phyloP scores from a whole-genome alignment of 345 rosid genomes.

The Clarkia xantiana region DNA sequence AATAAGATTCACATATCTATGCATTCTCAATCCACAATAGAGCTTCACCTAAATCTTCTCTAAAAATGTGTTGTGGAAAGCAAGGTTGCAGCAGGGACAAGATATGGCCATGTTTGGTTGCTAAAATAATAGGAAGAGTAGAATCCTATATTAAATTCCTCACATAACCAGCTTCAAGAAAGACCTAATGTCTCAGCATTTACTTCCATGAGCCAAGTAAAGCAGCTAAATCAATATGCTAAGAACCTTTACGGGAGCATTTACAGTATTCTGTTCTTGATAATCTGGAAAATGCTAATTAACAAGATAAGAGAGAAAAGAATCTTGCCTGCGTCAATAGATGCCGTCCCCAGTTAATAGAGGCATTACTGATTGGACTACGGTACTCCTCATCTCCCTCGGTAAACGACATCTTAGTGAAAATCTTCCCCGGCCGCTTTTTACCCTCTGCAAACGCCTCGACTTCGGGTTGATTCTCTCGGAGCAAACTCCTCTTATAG shows the following conservation, averaged over 20 bases:
- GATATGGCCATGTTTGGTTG: too few relatives aligned
- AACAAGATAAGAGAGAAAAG: not conserved
- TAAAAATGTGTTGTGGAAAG: not conserved
- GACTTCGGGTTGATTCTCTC: slow-evolving; percentile 4
- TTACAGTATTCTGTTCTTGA: not conserved
- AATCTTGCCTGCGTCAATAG: slow-evolving; percentile 50
- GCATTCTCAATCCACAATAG: not conserved
- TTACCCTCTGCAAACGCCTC: slow-evolving; percentile 42
- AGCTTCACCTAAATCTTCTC: not conserved
- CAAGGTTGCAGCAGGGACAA: too few relatives aligned
- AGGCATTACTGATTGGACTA: slow-evolving; percentile 41
- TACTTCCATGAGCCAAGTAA: too few relatives aligned
- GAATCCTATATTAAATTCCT: too few relatives aligned
- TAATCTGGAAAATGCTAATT: not conserved
- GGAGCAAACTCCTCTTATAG: slow-evolving; percentile 51
- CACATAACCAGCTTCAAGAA: too few relatives aligned
- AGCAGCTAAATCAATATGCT: slow-evolving; percentile 1
- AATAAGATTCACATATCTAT: too few relatives aligned
- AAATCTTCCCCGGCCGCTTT: slow-evolving; percentile 84
- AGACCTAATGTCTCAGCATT: too few relatives aligned
- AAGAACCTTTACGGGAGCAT: not conserved
- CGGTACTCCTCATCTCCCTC: slow-evolving; percentile 22
- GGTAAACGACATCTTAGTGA: slow-evolving; percentile 72
- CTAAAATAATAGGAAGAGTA: too few relatives aligned
- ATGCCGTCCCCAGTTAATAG: slow-evolving; percentile 61